Evolutionary conservation across 306 rosid species (phyloP).

Genomic region (Cicer pinnatifidum): DNA sequence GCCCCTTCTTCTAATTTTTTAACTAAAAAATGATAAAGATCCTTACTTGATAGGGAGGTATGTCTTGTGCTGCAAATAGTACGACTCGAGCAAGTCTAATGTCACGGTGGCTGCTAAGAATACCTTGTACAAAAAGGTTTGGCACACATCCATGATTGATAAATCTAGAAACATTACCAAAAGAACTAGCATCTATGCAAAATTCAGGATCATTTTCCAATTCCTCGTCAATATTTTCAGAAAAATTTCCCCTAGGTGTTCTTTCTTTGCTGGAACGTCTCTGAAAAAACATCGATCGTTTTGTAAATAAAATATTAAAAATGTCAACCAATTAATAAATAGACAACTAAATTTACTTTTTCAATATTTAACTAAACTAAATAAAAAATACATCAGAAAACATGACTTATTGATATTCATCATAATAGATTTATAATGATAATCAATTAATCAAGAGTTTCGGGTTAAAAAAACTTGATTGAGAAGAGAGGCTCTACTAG

Average conservation of each 20-base stretch:
- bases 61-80: slow-evolving; percentile 6
- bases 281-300: neutral
- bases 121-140: slow-evolving; percentile 33
- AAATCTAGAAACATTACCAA: slow-evolving; percentile 37
- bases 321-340: neutral
- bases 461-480: neutral
- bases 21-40: neutral
- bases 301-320: neutral
- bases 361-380: neutral
- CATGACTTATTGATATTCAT: too few species aligned
- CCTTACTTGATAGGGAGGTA: slow-evolving; percentile 25
- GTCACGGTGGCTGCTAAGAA: neutral
- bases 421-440: neutral
- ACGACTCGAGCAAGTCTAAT: slow-evolving; percentile 33
- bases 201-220: slow-evolving; percentile 1
- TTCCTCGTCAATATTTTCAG: neutral
- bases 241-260: neutral
- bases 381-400: neutral
- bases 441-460: neutral
- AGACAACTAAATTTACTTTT: neutral
- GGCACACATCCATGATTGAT: slow-evolving; percentile 44
- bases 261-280: neutral
- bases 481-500: too few species aligned
- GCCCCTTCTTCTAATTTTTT: too few species aligned
- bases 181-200: slow-evolving; percentile 25